Conservation (phyloP, 2,329 filamentous ascomycete species). For the Hypoxylon sp. region DNA sequence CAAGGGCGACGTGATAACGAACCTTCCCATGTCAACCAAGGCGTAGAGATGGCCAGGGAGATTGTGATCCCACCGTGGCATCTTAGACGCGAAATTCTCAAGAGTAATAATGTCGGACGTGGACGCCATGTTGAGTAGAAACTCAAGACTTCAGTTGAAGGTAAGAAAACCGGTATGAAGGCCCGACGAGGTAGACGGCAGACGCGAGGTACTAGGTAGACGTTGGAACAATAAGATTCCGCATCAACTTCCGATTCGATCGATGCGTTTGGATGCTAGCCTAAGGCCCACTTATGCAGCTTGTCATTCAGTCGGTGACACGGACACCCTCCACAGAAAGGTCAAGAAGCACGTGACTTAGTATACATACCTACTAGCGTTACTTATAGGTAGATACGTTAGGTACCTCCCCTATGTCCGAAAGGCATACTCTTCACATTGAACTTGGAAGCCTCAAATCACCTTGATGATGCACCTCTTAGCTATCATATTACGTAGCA, state of each 20-base stretch:
- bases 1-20: conserved; percentile 43
- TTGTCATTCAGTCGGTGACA: conserved; percentile 1
- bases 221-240: conserved; percentile 19
- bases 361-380: no score
- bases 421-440: neutral
- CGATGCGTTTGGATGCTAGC: conserved; percentile 4
- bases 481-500: neutral
- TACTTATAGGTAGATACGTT: neutral
- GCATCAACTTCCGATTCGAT: conserved; percentile 10
- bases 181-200: conserved; percentile 5
- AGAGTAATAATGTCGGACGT: conserved; percentile 64
- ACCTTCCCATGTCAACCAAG: conserved; percentile 74
- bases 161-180: neutral
- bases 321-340: neutral
- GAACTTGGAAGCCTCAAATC: neutral
- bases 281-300: conserved; percentile 6
- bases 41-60: conserved; percentile 67
- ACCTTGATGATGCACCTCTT: neutral
- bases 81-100: conserved; percentile 64
- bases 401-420: neutral
- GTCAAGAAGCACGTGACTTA: conserved; percentile 1
- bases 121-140: conserved; percentile 51
- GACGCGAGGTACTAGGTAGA: conserved; percentile 3
- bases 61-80: conserved; percentile 65
- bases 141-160: neutral